A percentile compares a stretch with the other conserved stretches of the same genome.
phyloP scores from a whole-genome alignment of 1,139 yeast genomes.

The Zhuliangozyma parablackwelliae region DNA sequence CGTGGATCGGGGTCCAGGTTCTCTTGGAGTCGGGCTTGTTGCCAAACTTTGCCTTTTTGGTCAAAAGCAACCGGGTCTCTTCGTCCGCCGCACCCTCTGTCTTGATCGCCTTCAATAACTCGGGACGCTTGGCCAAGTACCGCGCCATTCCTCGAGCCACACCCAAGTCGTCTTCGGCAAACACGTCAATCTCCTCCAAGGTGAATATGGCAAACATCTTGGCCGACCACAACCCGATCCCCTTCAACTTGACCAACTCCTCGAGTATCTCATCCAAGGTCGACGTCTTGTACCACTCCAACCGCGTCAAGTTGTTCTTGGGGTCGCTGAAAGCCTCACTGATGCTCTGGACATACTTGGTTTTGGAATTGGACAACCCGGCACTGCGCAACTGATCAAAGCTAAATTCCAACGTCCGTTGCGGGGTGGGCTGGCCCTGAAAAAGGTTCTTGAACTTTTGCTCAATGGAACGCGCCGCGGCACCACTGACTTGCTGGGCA shows the following conservation, averaged over 20 bases:
- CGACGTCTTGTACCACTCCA: conserved; percentile 32
- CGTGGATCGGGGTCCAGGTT: conserved; percentile 61
- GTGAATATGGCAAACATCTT: conserved; percentile 81
- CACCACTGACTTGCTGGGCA: conserved; percentile 82
- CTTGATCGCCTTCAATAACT: conserved; percentile 40
- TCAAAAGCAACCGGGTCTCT: conserved; percentile 22
- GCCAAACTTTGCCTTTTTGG: conserved; percentile 34
- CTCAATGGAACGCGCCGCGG: conserved; percentile 69
- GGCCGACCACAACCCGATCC: conserved; percentile 89
- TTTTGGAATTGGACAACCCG: conserved; percentile 72
- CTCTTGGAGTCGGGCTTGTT: conserved; percentile 37
- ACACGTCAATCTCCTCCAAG: conserved; percentile 60
- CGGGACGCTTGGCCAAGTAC: conserved; percentile 57
- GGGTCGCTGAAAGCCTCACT: conserved; percentile 51
- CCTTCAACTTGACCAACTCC: conserved; percentile 59
- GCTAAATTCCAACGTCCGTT: conserved; percentile 34
- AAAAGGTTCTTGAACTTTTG: conserved; percentile 38
- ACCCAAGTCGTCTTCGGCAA: conserved; percentile 79
- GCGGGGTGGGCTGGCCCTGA: conserved; percentile 50
- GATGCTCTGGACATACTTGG: conserved; percentile 58
- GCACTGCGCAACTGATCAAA: conserved; percentile 51
- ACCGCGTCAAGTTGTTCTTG: conserved; percentile 31
- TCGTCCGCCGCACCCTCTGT: conserved; percentile 26
- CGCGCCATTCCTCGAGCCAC: conserved; percentile 74
- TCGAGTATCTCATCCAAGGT: conserved; percentile 48